phyloP scores from a whole-genome alignment of 805 yeast genomes.

The Blastobotrys terrestris region DNA sequence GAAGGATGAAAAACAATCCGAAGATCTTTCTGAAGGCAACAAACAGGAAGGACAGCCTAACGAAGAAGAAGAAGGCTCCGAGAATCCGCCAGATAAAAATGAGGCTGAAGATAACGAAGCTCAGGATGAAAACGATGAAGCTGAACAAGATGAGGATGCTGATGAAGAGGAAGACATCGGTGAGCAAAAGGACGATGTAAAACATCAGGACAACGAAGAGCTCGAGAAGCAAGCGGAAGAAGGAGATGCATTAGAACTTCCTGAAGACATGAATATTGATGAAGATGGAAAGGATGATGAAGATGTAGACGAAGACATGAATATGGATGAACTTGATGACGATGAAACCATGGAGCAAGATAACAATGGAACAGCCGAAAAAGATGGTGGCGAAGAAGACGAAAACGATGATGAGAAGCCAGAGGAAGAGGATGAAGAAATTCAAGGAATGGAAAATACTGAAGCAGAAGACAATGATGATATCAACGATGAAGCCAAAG shows the following conservation, averaged over 20 bases:
- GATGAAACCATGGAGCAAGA: slow-evolving; percentile 31
- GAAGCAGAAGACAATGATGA: slow-evolving; percentile 25
- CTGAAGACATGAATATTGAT: slow-evolving; percentile 87
- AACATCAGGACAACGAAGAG: slow-evolving; percentile 60
- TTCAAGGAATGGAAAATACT: slow-evolving; percentile 23
- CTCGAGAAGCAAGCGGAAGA: slow-evolving; percentile 74
- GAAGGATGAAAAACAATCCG: slow-evolving; percentile 66
- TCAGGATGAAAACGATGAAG: slow-evolving; percentile 34
- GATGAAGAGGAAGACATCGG: slow-evolving; percentile 56
- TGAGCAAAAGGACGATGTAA: slow-evolving; percentile 76
- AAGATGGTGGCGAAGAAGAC: slow-evolving; percentile 15
- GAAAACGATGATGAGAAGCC: slow-evolving; percentile 20
- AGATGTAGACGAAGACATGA: slow-evolving; percentile 31
- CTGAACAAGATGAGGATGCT: slow-evolving; percentile 44
- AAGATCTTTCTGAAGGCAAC: slow-evolving; percentile 47
- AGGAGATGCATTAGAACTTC: slow-evolving; percentile 78
- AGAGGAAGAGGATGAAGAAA: slow-evolving; percentile 21
- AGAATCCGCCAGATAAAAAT: slow-evolving; percentile 26
- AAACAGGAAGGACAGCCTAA: slow-evolving; percentile 33
- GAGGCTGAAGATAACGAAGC: slow-evolving; percentile 34
- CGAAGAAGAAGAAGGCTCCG: slow-evolving; percentile 20
- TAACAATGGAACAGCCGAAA: slow-evolving; percentile 28
- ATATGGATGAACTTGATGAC: slow-evolving; percentile 28
- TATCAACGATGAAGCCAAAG: slow-evolving; percentile 30
- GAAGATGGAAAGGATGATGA: slow-evolving; percentile 45